Conservation (phyloP, 805 yeast species). For the Candida endomychidarum region DNA sequence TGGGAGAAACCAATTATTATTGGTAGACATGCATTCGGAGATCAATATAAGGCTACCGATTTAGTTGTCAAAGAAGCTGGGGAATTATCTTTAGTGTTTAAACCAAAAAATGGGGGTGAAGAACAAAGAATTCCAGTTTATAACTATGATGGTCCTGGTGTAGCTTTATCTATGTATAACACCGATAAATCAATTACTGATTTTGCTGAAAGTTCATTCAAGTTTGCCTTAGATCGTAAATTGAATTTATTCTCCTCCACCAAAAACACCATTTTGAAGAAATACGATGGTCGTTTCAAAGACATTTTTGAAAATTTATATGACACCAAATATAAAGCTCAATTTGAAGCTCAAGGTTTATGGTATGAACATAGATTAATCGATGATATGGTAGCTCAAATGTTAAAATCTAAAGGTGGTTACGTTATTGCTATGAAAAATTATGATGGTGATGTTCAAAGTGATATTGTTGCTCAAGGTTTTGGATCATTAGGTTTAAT, state of each 20-base stretch:
- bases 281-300: constrained; percentile 93
- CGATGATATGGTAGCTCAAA: constrained; percentile 99
- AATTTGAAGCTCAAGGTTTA: constrained; percentile 78
- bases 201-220: constrained; percentile 91
- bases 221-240: constrained; percentile 75
- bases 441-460: constrained; percentile 97
- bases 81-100: constrained; percentile 70
- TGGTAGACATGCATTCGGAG: constrained; percentile 97
- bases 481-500: constrained; percentile 94
- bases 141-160: constrained; percentile 71
- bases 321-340: constrained; percentile 61
- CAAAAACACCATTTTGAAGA: constrained; percentile 91
- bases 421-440: constrained; percentile 94
- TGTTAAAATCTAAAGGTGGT: constrained; percentile 95
- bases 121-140: constrained; percentile 59
- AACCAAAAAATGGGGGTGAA: constrained; percentile 64
- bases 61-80: constrained; percentile 79
- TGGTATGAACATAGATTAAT: constrained; percentile 97
- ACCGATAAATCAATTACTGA: constrained; percentile 88
- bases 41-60: constrained; percentile 94
- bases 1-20: constrained; percentile 96
- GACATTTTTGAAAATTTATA: constrained; percentile 85
- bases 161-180: constrained; percentile 92
- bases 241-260: constrained; percentile 85
- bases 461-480: constrained; percentile 97